Percentiles rank a stretch among this genome's conserved stretches.
Evolutionary conservation across 1,284 basidiomycete species (phyloP).

Genomic region (Ustilago trichophora): DNA sequence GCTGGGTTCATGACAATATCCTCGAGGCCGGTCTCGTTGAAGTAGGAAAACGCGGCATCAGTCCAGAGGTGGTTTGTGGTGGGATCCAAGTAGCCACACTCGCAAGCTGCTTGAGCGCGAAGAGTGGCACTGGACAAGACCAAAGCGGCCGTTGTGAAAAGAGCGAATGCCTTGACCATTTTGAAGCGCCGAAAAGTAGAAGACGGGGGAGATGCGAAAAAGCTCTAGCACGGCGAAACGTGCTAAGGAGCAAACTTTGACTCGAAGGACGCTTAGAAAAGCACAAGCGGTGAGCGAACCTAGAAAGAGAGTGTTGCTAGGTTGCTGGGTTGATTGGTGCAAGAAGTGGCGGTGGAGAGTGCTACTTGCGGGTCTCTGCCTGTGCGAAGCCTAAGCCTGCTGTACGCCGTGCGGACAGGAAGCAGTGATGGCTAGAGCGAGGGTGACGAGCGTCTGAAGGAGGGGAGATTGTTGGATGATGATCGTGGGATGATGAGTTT

Average conservation of each 20-base stretch:
- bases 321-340: constrained; percentile 1
- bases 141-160: constrained; percentile 21
- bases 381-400: constrained; percentile 11
- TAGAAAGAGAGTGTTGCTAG: background rate
- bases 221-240: constrained; percentile 7
- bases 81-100: constrained; percentile 58
- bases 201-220: background rate
- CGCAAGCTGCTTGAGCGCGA: constrained; percentile 38
- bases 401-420: constrained; percentile 28
- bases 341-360: background rate
- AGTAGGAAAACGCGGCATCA: constrained; percentile 56
- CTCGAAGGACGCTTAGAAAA: no score
- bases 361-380: constrained; percentile 1
- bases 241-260: background rate
- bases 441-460: constrained; percentile 5
- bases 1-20: constrained; percentile 47
- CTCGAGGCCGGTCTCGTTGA: constrained; percentile 53
- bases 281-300: no score
- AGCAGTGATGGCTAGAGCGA: constrained; percentile 8
- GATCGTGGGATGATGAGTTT: background rate
- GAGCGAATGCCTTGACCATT: constrained; percentile 25
- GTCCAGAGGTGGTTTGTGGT: constrained; percentile 54
- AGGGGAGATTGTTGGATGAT: background rate
- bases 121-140: constrained; percentile 24
- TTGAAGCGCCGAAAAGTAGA: background rate